These are phyloP conservation scores for Jasminum sambac DNA, from an alignment of 257 asterid genomes.

Conservation along the genomic window DNA sequence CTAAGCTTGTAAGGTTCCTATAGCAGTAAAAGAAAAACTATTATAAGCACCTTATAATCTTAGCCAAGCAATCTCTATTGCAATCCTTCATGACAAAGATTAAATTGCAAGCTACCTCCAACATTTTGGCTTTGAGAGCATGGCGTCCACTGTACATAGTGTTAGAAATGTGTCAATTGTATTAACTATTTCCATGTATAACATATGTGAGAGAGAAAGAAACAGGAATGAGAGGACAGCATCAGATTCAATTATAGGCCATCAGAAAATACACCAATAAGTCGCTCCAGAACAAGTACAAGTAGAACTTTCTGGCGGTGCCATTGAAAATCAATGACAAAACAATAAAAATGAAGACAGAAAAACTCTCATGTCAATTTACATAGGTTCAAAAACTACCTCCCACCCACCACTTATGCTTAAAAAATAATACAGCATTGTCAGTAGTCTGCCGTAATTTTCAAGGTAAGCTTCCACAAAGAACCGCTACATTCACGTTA, in stretches of 20 bases:
- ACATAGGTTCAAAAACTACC: too few relatives aligned
- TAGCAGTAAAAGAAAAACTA: too few relatives aligned
- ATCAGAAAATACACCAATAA: not conserved
- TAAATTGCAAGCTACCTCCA: slow-evolving; percentile 57
- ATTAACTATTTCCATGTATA: slow-evolving; percentile 7
- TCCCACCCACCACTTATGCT: too few relatives aligned
- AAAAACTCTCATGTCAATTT: not conserved
- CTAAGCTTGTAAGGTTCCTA: too few relatives aligned
- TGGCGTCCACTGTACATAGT: slow-evolving; percentile 76
- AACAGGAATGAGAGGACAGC: too few relatives aligned
- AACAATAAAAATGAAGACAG: not conserved
- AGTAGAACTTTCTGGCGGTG: not conserved
- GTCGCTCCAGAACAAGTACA: not conserved
- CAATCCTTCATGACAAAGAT: slow-evolving; percentile 16
- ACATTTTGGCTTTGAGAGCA: slow-evolving; percentile 86
- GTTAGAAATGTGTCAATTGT: not conserved
- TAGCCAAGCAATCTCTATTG: too few relatives aligned
- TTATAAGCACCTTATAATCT: too few relatives aligned
- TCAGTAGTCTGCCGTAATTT: not conserved
- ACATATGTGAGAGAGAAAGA: not conserved
- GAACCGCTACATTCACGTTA: too few relatives aligned
- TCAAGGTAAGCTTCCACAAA: not conserved
- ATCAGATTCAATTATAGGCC: not conserved
- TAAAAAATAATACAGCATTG: not conserved
- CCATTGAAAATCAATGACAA: not conserved